phyloP scores from a whole-genome alignment of 257 asterid genomes.

The Jaltomata sinuosa region DNA sequence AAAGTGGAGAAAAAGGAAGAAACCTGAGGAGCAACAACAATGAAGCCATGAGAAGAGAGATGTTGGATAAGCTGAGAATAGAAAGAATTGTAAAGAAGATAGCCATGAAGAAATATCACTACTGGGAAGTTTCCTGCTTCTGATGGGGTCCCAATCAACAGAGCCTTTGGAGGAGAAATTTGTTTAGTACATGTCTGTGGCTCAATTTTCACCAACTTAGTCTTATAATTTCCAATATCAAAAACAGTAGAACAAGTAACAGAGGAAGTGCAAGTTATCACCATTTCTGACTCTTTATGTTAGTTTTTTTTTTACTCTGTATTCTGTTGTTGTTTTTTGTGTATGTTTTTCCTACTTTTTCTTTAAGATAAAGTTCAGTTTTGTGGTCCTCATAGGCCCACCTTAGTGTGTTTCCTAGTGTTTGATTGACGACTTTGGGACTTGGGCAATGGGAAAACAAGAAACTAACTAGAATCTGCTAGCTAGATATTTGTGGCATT shows the following conservation, averaged over 20 bases:
- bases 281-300: neutral
- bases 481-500: neutral
- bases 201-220: constrained; percentile 27
- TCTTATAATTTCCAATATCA: constrained; percentile 27
- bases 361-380: neutral
- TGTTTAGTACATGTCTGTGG: neutral
- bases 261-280: constrained; percentile 22
- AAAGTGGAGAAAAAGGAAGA: neutral
- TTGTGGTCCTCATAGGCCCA: neutral
- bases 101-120: constrained; percentile 72
- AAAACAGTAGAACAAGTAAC: constrained; percentile 27
- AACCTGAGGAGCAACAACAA: constrained; percentile 88
- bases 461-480: neutral
- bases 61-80: constrained; percentile 76
- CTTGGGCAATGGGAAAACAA: neutral
- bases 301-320: neutral
- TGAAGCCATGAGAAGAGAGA: constrained; percentile 79
- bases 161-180: constrained; percentile 54
- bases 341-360: neutral
- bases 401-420: neutral
- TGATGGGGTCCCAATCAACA: constrained; percentile 48
- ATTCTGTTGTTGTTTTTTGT: neutral
- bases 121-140: constrained; percentile 58
- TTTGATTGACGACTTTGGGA: neutral
- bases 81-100: constrained; percentile 68